These are phyloP conservation scores for Arthrobotrys pseudoclavata DNA, from an alignment of 2,329 filamentous ascomycete species.

Conservation along the genomic window DNA sequence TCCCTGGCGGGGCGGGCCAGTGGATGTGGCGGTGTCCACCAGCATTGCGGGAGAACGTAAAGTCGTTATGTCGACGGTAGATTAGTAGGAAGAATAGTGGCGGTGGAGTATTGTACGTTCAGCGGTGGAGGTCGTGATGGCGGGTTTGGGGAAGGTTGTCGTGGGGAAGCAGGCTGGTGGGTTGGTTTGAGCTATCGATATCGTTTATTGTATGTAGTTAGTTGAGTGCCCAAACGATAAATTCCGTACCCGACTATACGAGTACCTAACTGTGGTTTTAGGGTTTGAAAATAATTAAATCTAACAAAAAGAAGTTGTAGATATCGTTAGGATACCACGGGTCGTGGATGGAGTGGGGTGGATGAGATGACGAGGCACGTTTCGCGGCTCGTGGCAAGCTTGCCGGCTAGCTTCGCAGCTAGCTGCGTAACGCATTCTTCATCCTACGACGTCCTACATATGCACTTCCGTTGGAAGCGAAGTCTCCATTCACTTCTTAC, in stretches of 20 bases:
- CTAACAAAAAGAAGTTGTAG: not conserved
- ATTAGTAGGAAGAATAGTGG: not conserved
- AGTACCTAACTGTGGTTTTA: not conserved
- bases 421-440: not conserved
- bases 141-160: not conserved
- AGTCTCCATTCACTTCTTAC: too few species aligned
- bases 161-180: conserved; percentile 6
- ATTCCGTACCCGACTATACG: too few species aligned
- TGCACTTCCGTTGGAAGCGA: too few species aligned
- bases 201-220: not conserved
- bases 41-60: conserved; percentile 7
- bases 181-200: not conserved
- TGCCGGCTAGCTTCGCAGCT: not conserved
- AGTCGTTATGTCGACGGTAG: not conserved
- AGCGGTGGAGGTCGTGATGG: not conserved
- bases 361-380: conserved; percentile 4
- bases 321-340: not conserved
- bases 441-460: not conserved
- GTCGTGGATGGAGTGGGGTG: not conserved
- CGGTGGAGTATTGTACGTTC: not conserved
- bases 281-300: not conserved
- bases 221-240: too few species aligned
- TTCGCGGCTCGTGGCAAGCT: not conserved
- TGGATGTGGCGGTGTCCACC: conserved; percentile 21
- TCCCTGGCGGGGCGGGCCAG: conserved; percentile 60